These are phyloP conservation scores for Sesbania bispinosa DNA, from an alignment of 306 rosid species.

Conservation along the genomic window DNA sequence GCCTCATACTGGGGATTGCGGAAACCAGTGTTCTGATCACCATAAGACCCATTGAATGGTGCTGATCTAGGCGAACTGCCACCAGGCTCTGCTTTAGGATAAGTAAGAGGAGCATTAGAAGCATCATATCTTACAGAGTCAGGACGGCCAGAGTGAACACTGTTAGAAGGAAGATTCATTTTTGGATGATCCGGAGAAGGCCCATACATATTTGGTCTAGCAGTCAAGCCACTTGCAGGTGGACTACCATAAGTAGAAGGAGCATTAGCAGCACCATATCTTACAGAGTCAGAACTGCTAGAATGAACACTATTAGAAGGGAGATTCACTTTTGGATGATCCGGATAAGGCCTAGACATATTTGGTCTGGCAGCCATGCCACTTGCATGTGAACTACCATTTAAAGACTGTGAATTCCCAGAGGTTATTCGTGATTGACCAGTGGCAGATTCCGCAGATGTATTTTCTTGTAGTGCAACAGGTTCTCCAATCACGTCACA, in stretches of 20 bases:
- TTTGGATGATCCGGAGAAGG: slow-evolving; percentile 40
- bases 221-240: slow-evolving; percentile 30
- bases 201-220: slow-evolving; percentile 30
- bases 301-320: slow-evolving; percentile 36
- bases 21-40: slow-evolving; percentile 52
- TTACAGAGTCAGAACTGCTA: slow-evolving; percentile 36
- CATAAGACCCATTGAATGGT: slow-evolving; percentile 41
- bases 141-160: slow-evolving; percentile 30
- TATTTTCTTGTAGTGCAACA: slow-evolving; percentile 24
- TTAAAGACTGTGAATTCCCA: slow-evolving; percentile 40
- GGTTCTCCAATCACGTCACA: slow-evolving; percentile 72
- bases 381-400: slow-evolving; percentile 27
- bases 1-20: slow-evolving; percentile 43
- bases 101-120: slow-evolving; percentile 33
- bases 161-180: too few species aligned
- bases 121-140: slow-evolving; percentile 41
- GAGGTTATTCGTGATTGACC: slow-evolving; percentile 35
- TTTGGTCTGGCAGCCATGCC: slow-evolving; percentile 35
- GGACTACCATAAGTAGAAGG: slow-evolving; percentile 22
- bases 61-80: slow-evolving; percentile 34
- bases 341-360: slow-evolving; percentile 34
- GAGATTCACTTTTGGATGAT: slow-evolving; percentile 41
- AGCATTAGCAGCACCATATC: slow-evolving; percentile 32
- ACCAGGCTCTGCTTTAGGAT: slow-evolving; percentile 38
- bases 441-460: slow-evolving; percentile 20